Evolutionary conservation across 2,329 filamentous ascomycete species (phyloP).

Genomic region (Pseudogymnoascus sp.): DNA sequence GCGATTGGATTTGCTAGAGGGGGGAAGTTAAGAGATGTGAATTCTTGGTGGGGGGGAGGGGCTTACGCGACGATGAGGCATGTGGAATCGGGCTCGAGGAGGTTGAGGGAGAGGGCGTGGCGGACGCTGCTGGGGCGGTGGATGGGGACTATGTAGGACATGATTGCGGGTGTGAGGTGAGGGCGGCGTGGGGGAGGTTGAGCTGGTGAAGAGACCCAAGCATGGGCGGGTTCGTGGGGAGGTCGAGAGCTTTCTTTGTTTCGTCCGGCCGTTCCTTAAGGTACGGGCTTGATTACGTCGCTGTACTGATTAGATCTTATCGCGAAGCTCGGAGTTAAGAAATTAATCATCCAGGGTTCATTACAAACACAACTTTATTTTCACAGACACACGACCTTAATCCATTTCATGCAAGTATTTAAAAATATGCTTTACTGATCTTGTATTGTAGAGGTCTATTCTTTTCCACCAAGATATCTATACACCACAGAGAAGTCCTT

Average conservation of each 20-base stretch:
- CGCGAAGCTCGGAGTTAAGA: conserved; percentile 4
- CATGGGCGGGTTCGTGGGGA: not conserved
- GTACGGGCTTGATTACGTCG: not conserved
- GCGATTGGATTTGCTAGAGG: conserved; percentile 66
- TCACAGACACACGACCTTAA: not conserved
- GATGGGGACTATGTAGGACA: conserved; percentile 94
- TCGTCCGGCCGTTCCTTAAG: not conserved
- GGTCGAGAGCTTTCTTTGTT: not conserved
- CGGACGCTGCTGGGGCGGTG: conserved; percentile 86
- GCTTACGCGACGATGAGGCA: conserved; percentile 81
- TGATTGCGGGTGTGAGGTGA: conserved; percentile 30
- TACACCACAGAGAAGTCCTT: conserved; percentile 80
- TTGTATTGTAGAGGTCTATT: conserved; percentile 21
- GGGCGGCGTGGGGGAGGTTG: not conserved
- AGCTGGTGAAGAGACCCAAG: not conserved
- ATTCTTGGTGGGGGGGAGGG: conserved; percentile 12
- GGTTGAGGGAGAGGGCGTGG: conserved; percentile 73
- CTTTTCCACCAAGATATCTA: conserved; percentile 54
- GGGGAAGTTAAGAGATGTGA: conserved; percentile 1
- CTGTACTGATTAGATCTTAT: not conserved
- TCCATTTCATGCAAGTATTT: not conserved
- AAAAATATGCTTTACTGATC: not conserved
- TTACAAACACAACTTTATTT: not conserved
- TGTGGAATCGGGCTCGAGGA: conserved; percentile 66
- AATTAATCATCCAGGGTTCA: not conserved